phyloP scores from a whole-genome alignment of 2,329 filamentous ascomycete species.

The Talaromyces sp. region DNA sequence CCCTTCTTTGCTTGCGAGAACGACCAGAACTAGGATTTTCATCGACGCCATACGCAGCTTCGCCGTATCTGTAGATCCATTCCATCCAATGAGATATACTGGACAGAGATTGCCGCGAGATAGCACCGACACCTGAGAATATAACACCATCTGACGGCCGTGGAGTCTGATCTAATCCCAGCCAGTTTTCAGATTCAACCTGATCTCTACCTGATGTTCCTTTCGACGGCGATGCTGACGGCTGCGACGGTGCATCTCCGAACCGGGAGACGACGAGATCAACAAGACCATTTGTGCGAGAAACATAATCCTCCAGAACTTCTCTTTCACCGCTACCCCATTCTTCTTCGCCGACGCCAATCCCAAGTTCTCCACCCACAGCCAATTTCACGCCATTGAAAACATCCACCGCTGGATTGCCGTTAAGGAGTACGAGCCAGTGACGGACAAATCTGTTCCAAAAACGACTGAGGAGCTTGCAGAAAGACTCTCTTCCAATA shows the following conservation, averaged over 20 bases:
- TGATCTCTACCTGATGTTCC: slow-evolving; percentile 16
- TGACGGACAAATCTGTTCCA: slow-evolving; percentile 67
- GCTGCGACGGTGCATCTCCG: slow-evolving; percentile 53
- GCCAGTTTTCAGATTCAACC: slow-evolving; percentile 56
- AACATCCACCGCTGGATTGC: slow-evolving; percentile 76
- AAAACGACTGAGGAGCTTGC: slow-evolving; percentile 69
- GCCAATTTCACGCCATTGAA: slow-evolving; percentile 84
- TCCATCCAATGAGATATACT: slow-evolving; percentile 83
- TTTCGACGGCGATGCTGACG: slow-evolving; percentile 13
- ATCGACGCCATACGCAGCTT: slow-evolving; percentile 77
- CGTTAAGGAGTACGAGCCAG: slow-evolving; percentile 89
- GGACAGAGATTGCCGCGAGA: slow-evolving; percentile 68
- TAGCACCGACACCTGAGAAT: slow-evolving; percentile 73
- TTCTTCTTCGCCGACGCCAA: slow-evolving; percentile 94
- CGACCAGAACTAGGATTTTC: slow-evolving; percentile 71
- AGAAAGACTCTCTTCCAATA: slow-evolving; percentile 65
- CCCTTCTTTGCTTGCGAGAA: slow-evolving; percentile 40
- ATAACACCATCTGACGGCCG: slow-evolving; percentile 75
- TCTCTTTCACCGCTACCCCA: slow-evolving; percentile 90
- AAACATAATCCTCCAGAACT: slow-evolving; percentile 83
- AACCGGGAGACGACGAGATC: slow-evolving; percentile 87
- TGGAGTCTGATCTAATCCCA: slow-evolving; percentile 67
- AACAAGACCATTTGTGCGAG: slow-evolving; percentile 75
- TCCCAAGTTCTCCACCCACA: slow-evolving; percentile 82
- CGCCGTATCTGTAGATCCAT: slow-evolving; percentile 78